These are phyloP conservation scores for Gigaspora rosea DNA, from an alignment of 192 early-diverging fungal species.

Conservation along the genomic window DNA sequence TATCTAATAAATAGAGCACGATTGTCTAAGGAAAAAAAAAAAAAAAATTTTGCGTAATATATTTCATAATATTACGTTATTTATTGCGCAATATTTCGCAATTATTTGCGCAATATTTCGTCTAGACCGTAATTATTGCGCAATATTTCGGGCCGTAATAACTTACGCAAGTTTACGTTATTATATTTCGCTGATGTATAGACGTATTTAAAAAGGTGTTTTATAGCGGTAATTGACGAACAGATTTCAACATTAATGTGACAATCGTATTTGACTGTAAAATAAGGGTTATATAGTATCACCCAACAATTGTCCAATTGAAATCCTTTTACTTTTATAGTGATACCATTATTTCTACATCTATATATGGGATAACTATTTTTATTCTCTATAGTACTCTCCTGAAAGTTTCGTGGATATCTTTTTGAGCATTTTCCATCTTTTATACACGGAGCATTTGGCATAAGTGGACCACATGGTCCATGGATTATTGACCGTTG, in stretches of 20 bases:
- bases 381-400: conserved; percentile 23
- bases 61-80: too few species aligned
- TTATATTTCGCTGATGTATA: too few species aligned
- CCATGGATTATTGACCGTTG: conserved; percentile 37
- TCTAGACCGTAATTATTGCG: too few species aligned
- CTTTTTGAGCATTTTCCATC: conserved; percentile 36
- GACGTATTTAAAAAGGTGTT: conserved; percentile 47
- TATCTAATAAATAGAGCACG: too few species aligned
- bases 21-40: too few species aligned
- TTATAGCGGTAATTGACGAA: conserved; percentile 36
- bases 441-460: conserved; percentile 33
- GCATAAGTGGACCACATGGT: conserved; percentile 29
- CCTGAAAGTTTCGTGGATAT: conserved; percentile 23
- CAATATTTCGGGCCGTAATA: too few species aligned
- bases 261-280: conserved; percentile 41
- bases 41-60: too few species aligned
- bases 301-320: conserved; percentile 38
- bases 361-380: conserved; percentile 38
- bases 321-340: not conserved
- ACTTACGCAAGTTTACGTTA: too few species aligned
- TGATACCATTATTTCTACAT: not conserved
- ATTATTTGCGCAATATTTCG: too few species aligned
- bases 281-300: conserved; percentile 37
- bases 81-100: too few species aligned
- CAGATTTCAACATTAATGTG: conserved; percentile 46